Base-by-base conservation (phyloP, 1,284 basidiomycete species). In the Leucoagaricus sp. region DNA sequence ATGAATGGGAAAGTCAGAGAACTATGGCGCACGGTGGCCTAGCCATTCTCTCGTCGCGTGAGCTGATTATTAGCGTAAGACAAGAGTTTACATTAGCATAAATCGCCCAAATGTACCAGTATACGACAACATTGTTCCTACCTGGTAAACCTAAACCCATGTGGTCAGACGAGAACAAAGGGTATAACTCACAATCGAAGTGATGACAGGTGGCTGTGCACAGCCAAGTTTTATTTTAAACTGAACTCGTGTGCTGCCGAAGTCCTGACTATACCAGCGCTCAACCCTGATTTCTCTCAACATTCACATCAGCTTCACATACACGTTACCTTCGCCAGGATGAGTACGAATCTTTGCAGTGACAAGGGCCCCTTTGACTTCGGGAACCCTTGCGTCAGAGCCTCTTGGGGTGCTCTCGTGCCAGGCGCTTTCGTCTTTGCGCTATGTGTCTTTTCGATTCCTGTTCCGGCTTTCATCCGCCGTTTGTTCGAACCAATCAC, bases 351-450 rank as follows among this genome's bases (percentile, higher is more conserved):
- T 17, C 58, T 69, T 49, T 78, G 77, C 55, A 64, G 63, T 42
- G 63, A 64, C 42, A 60, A 65, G 44, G 62, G 69, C 55, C 65
- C 69, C 21, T 64, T 79, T 48, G 80, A 85, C 70, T 73, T 86
- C 53, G 67, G 70, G 7, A 69, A 79, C 60, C 52, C 73, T 12
- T 89, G 87, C 62, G 70, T 84, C 1, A 79, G 88, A 53, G 69
- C 72, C 0, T 74, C 81, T 21, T 90, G 86, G 86, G 70, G 72
- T 12, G 75, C 84, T 1, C 45, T 86, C 34, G 40, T 77, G 0
- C 87, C 86, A 5, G 75, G 76, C 15, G 65, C 67, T 0, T 65
- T 88, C 55, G 80, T 86, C 44, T 65, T 76, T 53, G 55, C 71
- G 5, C 63, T 85, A 25, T 77, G 72, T 58, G 29, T 83, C n/a